Conservation (phyloP, 1,284 basidiomycete genomes). For the Cutaneotrichosporon mucoides region DNA sequence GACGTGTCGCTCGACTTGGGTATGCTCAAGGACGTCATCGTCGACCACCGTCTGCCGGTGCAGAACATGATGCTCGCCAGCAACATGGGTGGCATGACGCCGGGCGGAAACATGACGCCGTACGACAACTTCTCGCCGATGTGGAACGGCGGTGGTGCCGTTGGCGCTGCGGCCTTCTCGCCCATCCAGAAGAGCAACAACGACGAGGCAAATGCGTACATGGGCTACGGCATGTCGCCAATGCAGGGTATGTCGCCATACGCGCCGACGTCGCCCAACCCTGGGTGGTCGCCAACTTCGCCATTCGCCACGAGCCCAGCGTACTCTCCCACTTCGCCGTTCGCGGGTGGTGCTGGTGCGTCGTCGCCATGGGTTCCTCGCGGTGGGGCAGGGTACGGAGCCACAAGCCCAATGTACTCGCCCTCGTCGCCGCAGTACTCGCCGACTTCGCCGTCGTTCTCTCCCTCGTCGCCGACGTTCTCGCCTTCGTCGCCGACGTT, state of each 20-base stretch:
- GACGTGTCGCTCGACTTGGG: constrained; percentile 95
- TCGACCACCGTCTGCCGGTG: constrained; percentile 87
- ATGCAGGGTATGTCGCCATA: constrained; percentile 60
- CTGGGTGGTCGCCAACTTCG: constrained; percentile 73
- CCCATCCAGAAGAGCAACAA: constrained; percentile 85
- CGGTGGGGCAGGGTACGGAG: constrained; percentile 58
- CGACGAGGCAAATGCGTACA: constrained; percentile 65
- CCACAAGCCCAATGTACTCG: constrained; percentile 64
- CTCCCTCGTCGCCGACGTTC: constrained; percentile 81
- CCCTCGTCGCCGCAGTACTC: constrained; percentile 82
- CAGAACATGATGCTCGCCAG: constrained; percentile 76
- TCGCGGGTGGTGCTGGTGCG: constrained; percentile 55
- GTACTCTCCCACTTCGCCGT: constrained; percentile 73
- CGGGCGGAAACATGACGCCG: constrained; percentile 80
- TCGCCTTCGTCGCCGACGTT: constrained; percentile 35
- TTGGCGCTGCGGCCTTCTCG: constrained; percentile 86
- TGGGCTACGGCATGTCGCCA: constrained; percentile 66
- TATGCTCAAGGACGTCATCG: constrained; percentile 98
- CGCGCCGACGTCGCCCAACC: constrained; percentile 41
- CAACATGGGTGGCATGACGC: constrained; percentile 84
- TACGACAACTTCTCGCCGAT: constrained; percentile 80
- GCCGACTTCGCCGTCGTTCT: constrained; percentile 83
- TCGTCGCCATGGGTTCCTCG: constrained; percentile 70
- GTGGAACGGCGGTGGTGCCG: constrained; percentile 56
- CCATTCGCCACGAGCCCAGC: constrained; percentile 56